Evolutionary conservation across 345 rosid species (phyloP).

Genomic region (Eucalyptus tenuipes): DNA sequence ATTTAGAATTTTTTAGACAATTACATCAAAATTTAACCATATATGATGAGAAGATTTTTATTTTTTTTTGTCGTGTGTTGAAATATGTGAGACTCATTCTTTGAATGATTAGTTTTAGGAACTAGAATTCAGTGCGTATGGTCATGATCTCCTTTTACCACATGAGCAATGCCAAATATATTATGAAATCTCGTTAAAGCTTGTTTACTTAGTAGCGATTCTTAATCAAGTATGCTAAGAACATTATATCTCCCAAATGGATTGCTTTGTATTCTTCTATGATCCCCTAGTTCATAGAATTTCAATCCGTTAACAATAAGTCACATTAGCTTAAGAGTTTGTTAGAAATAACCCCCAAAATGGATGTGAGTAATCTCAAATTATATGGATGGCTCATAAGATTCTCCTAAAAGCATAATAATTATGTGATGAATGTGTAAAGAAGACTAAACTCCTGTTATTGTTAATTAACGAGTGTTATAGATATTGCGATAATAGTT

Average conservation of each 20-base stretch:
- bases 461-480: not conserved
- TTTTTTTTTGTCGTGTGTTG: not conserved
- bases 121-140: not conserved
- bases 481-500: not conserved
- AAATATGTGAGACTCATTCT: not conserved
- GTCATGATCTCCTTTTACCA: not conserved
- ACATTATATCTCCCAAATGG: not conserved
- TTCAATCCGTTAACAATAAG: not conserved
- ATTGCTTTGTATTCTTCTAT: not conserved
- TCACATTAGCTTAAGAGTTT: not conserved
- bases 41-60: not conserved
- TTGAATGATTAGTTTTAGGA: not conserved
- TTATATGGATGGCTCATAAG: not conserved
- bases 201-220: not conserved
- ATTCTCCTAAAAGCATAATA: not conserved
- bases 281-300: not conserved
- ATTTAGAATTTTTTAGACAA: too few relatives aligned
- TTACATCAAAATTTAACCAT: too few relatives aligned
- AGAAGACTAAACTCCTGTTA: not conserved
- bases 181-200: not conserved
- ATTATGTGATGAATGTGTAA: not conserved
- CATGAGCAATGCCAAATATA: not conserved
- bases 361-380: not conserved
- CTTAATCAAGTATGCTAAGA: not conserved
- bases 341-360: not conserved